Percentiles rank a stretch among this genome's conserved stretches.
Evolutionary conservation across 2,329 filamentous ascomycete genomes (phyloP).

Genomic region (Pseudogymnoascus sp.): DNA sequence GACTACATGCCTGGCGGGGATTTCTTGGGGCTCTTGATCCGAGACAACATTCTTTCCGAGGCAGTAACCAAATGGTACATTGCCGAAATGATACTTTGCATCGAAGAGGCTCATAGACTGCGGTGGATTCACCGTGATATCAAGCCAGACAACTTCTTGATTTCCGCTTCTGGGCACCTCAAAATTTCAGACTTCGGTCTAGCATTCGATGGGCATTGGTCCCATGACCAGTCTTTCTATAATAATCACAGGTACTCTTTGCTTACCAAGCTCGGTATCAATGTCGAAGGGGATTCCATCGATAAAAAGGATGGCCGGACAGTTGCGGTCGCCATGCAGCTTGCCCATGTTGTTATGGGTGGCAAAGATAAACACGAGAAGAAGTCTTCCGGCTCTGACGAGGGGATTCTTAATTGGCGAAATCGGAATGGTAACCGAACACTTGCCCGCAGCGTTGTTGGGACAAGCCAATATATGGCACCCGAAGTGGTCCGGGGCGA

Average conservation of each 20-base stretch:
- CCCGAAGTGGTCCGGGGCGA: constrained; percentile 83
- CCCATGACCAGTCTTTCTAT: constrained; percentile 82
- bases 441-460: constrained; percentile 79
- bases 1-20: constrained; percentile 97
- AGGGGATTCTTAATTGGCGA: constrained; percentile 60
- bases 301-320: constrained; percentile 55
- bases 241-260: constrained; percentile 75
- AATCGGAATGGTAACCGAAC: constrained; percentile 63
- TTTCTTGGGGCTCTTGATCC: constrained; percentile 79
- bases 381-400: constrained; percentile 24
- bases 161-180: constrained; percentile 79
- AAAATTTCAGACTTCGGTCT: constrained; percentile 97
- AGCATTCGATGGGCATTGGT: constrained; percentile 92
- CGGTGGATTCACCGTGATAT: constrained; percentile 92
- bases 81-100: constrained; percentile 91
- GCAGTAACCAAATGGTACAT: constrained; percentile 77
- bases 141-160: constrained; percentile 95
- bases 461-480: constrained; percentile 97
- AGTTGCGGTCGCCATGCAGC: constrained; percentile 35
- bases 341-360: constrained; percentile 36
- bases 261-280: constrained; percentile 68
- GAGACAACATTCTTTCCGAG: constrained; percentile 78
- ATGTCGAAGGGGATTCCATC: constrained; percentile 65
- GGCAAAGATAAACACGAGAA: constrained; percentile 36
- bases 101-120: constrained; percentile 85